These are phyloP conservation scores for Elymus sibiricus DNA, from an alignment of 176 grass and related monocot genomes.

Conservation along the genomic window DNA sequence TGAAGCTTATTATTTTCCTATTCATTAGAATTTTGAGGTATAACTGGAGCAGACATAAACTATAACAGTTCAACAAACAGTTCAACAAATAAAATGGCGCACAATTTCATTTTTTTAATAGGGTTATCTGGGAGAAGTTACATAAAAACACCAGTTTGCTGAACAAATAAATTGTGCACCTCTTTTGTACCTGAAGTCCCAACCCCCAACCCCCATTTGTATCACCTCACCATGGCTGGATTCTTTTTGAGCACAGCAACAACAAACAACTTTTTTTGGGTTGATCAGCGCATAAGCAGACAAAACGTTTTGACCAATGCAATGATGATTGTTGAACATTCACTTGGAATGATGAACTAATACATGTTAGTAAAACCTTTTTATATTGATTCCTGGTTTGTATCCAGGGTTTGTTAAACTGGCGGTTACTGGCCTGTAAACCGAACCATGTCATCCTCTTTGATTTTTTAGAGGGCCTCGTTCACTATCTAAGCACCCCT, in stretches of 20 bases:
- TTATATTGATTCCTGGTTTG: background rate
- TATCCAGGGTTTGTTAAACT: background rate
- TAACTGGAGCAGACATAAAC: background rate
- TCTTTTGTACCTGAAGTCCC: background rate
- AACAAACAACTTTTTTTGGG: background rate
- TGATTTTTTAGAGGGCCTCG: background rate
- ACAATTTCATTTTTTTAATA: background rate
- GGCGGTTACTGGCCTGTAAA: background rate
- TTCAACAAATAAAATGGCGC: background rate
- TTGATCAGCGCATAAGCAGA: background rate
- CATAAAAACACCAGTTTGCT: background rate
- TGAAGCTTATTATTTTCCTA: background rate
- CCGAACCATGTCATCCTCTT: background rate
- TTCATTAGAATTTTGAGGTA: background rate
- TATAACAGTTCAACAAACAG: slow-evolving; percentile 6
- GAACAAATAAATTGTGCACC: slow-evolving; percentile 8
- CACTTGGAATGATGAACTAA: background rate
- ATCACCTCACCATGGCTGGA: background rate
- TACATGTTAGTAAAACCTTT: background rate
- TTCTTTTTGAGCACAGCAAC: background rate
- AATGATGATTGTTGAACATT: slow-evolving; percentile 3
- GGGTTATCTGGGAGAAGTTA: background rate
- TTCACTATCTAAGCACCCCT: background rate
- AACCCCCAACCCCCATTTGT: background rate
- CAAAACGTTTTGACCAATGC: background rate